These are phyloP conservation scores for Lophiostoma macrostomum DNA, from an alignment of 495 filamentous ascomycete genomes.

Conservation along the genomic window DNA sequence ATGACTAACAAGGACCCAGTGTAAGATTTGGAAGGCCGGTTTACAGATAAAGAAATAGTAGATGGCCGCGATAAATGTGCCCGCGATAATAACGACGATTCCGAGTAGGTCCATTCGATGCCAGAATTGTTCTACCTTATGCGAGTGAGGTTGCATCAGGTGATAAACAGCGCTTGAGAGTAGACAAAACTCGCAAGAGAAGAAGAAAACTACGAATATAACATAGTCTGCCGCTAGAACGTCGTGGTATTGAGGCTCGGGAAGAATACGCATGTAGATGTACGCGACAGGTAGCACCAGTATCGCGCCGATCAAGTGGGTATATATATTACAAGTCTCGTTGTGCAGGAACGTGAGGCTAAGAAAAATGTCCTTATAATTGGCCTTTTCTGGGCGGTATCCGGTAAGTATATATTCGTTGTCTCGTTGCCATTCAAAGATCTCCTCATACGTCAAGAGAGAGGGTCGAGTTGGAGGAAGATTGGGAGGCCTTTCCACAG, in stretches of 20 bases:
- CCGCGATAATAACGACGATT: conserved; percentile 28
- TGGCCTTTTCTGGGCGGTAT: conserved; percentile 14
- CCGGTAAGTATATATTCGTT: conserved; percentile 24
- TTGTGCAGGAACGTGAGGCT: conserved; percentile 14
- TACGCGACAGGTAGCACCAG: background rate
- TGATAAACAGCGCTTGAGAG: conserved; percentile 17
- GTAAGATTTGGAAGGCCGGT: conserved; percentile 26
- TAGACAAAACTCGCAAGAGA: conserved; percentile 19
- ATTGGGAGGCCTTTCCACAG: background rate
- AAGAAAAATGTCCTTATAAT: conserved; percentile 26
- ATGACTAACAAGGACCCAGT: conserved; percentile 30
- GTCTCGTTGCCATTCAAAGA: conserved; percentile 24
- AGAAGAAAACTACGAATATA: conserved; percentile 30
- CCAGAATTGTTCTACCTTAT: conserved; percentile 18
- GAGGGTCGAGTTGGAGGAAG: conserved; percentile 3
- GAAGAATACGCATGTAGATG: conserved; percentile 2
- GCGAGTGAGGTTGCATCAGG: conserved; percentile 19
- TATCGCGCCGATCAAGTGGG: conserved; percentile 13
- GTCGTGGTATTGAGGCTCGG: background rate
- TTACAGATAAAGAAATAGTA: conserved; percentile 32
- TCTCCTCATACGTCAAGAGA: conserved; percentile 22
- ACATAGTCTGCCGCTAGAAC: conserved; percentile 19
- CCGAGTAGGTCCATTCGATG: conserved; percentile 27
- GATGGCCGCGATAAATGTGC: conserved; percentile 27
- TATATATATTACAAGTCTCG: conserved; percentile 18